Base-by-base conservation (phyloP, 306 rosid genomes). In the Quercus bicolor region DNA sequence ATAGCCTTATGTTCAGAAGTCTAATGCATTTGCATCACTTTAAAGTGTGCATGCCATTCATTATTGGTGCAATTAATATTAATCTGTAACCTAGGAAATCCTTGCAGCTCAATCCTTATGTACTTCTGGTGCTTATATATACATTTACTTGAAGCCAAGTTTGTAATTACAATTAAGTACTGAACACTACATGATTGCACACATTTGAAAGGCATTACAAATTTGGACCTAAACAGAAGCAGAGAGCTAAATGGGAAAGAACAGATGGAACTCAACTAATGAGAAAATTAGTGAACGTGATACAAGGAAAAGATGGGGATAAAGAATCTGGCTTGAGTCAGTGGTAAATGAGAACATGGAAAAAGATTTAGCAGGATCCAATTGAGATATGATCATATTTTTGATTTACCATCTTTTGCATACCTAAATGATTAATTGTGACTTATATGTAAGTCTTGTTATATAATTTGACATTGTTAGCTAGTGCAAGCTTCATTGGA, bases 361-460 rank as follows among this genome's bases (percentile, higher is more conserved):
- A 31, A 24, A 26, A 14, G 3, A 15, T 26, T 23, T 24, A 23
- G 26, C 1, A 31, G 23, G 13, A 18, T 29, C 45, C 70, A 61
- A 65, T 10, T 31, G 48, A 65, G 45, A 65, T 65, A 6, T 56
- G 31, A 10, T 37, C 59, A 40, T 48, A 16, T 14, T 9, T 23
- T 75, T 48, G 0, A 61, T 26, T 37, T 55, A 24, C 59, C 56
- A 24, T 45, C n/a, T 24, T 62, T 24, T 18, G 59, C 59, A 56
- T 26, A 55, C 19, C 53, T 70, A 78, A 82, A 82, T 12, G 40
- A n/a, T 28, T 64, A 64, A 64, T 37, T 40, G 11, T 69, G 70
- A 56, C 43, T 28, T 64, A 48, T 45, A n/a, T 26, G 54, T 19
- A 56, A 56, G 48, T 33, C 51, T 21, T 23, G 21, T 7, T 37